Conservation (phyloP, 2,329 filamentous ascomycete species). For the Tolypocladium tundrense region DNA sequence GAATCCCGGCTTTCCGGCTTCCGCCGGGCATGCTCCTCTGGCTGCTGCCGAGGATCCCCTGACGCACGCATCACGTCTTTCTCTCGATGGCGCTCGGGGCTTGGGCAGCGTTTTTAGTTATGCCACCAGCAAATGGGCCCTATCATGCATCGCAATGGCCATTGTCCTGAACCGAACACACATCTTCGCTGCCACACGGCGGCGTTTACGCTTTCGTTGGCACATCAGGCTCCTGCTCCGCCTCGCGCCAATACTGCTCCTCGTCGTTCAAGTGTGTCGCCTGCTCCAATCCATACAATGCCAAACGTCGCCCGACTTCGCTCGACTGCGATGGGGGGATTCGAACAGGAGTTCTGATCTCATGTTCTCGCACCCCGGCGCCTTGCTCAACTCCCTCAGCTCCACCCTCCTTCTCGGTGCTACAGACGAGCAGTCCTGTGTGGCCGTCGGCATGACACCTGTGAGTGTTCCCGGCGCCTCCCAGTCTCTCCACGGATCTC, state of each 20-base stretch:
- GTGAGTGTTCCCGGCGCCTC: slow-evolving; percentile 36
- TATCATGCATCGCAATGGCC: slow-evolving; percentile 77
- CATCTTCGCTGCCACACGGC: slow-evolving; percentile 83
- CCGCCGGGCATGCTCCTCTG: slow-evolving; percentile 1
- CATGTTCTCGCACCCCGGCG: slow-evolving; percentile 60
- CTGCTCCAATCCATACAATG: slow-evolving; percentile 83
- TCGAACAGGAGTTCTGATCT: slow-evolving; percentile 53
- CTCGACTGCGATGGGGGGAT: slow-evolving; percentile 59
- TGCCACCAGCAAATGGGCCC: slow-evolving; percentile 82
- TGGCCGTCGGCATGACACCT: slow-evolving; percentile 61
- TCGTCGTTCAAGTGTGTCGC: slow-evolving; percentile 56
- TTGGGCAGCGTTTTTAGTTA: slow-evolving; percentile 85
- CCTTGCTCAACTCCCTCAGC: slow-evolving; percentile 61
- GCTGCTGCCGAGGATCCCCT: slow-evolving; percentile 7
- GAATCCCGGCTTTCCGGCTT: neutral
- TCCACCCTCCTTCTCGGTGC: slow-evolving; percentile 64
- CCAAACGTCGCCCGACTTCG: slow-evolving; percentile 71
- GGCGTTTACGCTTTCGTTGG: slow-evolving; percentile 68
- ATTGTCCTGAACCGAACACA: slow-evolving; percentile 84
- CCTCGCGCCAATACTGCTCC: slow-evolving; percentile 58
- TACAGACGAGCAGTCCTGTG: slow-evolving; percentile 64
- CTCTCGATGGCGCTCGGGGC: slow-evolving; percentile 53
- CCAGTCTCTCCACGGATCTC: slow-evolving; percentile 59
- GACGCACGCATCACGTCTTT: slow-evolving; percentile 32
- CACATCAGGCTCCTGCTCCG: slow-evolving; percentile 61